These are phyloP conservation scores for Chaetomiaceae sp. DNA, from an alignment of 2,329 filamentous ascomycete species.

Conservation along the genomic window DNA sequence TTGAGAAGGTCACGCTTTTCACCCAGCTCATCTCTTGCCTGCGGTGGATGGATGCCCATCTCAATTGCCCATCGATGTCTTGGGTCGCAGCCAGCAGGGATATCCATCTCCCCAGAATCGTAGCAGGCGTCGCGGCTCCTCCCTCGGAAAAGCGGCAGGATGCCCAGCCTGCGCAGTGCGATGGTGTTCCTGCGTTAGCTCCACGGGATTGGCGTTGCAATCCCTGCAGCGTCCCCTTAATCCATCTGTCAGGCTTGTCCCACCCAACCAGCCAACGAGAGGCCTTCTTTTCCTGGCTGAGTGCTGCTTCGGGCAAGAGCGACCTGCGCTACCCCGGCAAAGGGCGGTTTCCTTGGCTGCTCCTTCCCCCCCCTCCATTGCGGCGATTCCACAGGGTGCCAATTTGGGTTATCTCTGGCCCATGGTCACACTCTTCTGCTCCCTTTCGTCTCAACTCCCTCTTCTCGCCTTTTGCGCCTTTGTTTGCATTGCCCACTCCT, in stretches of 20 bases:
- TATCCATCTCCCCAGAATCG: constrained; percentile 2
- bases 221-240: constrained; percentile 20
- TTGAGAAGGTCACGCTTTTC: neutral
- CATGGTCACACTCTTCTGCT: constrained; percentile 17
- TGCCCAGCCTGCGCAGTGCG: neutral
- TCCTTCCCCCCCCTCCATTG: neutral
- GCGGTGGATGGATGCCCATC: neutral
- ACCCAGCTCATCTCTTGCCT: neutral
- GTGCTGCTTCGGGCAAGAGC: constrained; percentile 22
- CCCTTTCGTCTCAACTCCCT: constrained; percentile 13
- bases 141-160: constrained; percentile 12
- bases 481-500: constrained; percentile 12
- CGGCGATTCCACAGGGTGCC: neutral
- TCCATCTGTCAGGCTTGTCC: constrained; percentile 13
- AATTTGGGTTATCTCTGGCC: constrained; percentile 24
- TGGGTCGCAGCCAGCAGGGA: neutral
- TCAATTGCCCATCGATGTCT: no score
- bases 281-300: neutral
- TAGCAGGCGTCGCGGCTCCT: neutral
- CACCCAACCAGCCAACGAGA: constrained; percentile 13
- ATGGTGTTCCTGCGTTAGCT: constrained; percentile 14
- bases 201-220: neutral
- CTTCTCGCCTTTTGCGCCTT: constrained; percentile 16
- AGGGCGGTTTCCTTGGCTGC: constrained; percentile 7
- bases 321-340: constrained; percentile 9